phyloP scores from a whole-genome alignment of 73 alveolate species.

The Tetrahymena borealis region DNA sequence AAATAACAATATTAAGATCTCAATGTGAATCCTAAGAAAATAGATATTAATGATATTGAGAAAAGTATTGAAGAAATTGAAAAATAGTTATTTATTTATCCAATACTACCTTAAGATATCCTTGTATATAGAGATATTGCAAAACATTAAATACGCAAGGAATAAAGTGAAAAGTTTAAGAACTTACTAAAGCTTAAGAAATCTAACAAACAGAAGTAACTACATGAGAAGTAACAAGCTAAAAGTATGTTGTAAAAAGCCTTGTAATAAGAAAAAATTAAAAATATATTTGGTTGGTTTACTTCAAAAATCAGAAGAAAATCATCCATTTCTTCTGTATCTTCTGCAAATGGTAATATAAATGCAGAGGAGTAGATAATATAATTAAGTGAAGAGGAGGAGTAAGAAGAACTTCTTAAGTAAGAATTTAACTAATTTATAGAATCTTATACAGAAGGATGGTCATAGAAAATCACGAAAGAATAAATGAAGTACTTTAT shows the following conservation, averaged over 20 bases:
- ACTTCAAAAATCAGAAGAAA: neutral
- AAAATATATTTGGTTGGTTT: neutral
- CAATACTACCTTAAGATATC: neutral
- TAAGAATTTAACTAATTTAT: neutral
- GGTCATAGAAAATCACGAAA: neutral
- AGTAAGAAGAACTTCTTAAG: neutral
- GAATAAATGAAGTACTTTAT: neutral
- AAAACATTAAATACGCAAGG: neutral
- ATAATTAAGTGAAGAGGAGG: neutral
- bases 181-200: neutral
- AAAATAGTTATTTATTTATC: neutral
- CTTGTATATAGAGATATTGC: neutral
- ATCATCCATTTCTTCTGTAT: neutral
- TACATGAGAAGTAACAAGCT: neutral
- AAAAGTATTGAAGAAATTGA: neutral
- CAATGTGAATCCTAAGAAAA: neutral
- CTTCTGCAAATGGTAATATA: neutral
- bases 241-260: neutral
- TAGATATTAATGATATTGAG: neutral
- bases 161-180: neutral
- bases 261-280: neutral
- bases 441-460: neutral
- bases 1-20: neutral
- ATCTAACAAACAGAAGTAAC: neutral
- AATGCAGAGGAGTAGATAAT: neutral